These are phyloP conservation scores for Talaromyces islandicus DNA, from an alignment of 2,329 filamentous ascomycete genomes.

Conservation along the genomic window DNA sequence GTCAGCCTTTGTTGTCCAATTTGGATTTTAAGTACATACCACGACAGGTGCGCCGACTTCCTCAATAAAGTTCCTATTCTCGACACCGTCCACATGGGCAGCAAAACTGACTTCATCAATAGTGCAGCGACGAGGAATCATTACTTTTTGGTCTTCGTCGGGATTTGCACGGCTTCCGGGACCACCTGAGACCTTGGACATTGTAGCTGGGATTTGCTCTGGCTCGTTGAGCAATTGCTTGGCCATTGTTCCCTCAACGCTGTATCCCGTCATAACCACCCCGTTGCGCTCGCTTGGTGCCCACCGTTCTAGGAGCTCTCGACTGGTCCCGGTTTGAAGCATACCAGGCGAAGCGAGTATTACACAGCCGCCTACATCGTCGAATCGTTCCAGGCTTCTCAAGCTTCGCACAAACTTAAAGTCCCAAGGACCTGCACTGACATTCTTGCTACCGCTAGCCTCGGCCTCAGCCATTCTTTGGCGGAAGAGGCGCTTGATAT, in stretches of 20 bases:
- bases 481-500: conserved; percentile 91
- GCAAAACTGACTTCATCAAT: conserved; percentile 94
- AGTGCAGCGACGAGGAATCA: conserved; percentile 88
- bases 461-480: conserved; percentile 90
- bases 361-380: conserved; percentile 90
- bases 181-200: conserved; percentile 59
- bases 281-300: conserved; percentile 94
- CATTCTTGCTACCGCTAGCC: conserved; percentile 70
- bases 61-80: conserved; percentile 96
- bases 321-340: conserved; percentile 92
- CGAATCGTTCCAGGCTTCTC: conserved; percentile 89
- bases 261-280: conserved; percentile 98
- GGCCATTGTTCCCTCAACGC: conserved; percentile 96
- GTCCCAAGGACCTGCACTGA: conserved; percentile 73
- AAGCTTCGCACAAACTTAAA: conserved; percentile 90
- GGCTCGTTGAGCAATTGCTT: conserved; percentile 93
- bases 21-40: conserved; percentile 50
- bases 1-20: neutral
- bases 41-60: conserved; percentile 88
- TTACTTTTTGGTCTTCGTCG: conserved; percentile 67
- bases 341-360: conserved; percentile 98
- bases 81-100: conserved; percentile 90
- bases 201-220: conserved; percentile 89
- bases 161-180: conserved; percentile 54
- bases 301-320: conserved; percentile 91